Evolutionary conservation across 345 rosid genomes (phyloP).

Genomic region (Isatis tinctoria): DNA sequence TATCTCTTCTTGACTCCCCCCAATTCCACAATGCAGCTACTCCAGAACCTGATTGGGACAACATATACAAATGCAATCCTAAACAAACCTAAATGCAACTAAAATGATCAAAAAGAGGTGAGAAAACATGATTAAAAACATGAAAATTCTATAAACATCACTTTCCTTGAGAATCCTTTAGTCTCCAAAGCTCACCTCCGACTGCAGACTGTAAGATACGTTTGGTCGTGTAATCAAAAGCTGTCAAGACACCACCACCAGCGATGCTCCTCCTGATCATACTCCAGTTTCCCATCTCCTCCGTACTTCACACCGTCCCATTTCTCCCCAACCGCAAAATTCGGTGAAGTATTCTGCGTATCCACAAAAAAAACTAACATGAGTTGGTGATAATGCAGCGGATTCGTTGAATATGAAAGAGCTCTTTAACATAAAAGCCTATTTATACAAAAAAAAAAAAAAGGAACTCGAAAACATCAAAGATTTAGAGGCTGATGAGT

Average conservation of each 20-base stretch:
- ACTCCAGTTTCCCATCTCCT: slow-evolving; percentile 45
- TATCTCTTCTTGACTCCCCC: too few species aligned
- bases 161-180: slow-evolving; percentile 69
- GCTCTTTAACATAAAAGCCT: too few species aligned
- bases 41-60: too few species aligned
- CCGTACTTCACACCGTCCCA: slow-evolving; percentile 56
- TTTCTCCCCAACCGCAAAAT: slow-evolving; percentile 80
- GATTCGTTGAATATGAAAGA: too few species aligned
- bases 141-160: too few species aligned
- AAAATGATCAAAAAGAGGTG: too few species aligned
- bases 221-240: slow-evolving; percentile 87
- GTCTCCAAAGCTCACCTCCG: slow-evolving; percentile 70
- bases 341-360: slow-evolving; percentile 49
- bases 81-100: too few species aligned
- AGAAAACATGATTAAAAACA: too few species aligned
- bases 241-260: slow-evolving; percentile 57
- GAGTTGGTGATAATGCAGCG: neutral
- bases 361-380: neutral
- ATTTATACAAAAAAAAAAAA: too few species aligned
- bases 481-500: neutral
- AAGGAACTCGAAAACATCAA: neutral
- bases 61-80: too few species aligned
- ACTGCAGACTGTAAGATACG: slow-evolving; percentile 78
- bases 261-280: slow-evolving; percentile 63
- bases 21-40: too few species aligned